phyloP scores from a whole-genome alignment of 306 rosid species.

The Potentilla sterilis region DNA sequence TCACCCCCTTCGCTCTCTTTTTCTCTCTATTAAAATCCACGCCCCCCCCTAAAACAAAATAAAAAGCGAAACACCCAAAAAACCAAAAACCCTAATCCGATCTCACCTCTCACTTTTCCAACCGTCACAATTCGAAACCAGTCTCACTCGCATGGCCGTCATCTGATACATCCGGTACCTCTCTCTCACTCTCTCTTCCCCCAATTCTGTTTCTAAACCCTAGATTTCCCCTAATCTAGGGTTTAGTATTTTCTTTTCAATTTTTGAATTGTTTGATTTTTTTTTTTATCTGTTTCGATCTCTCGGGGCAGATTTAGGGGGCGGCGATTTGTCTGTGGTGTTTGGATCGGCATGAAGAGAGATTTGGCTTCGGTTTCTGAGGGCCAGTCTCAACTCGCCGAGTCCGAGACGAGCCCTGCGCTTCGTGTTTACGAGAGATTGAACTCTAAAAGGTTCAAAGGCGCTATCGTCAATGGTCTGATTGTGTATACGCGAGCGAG shows the following conservation, averaged over 20 bases:
- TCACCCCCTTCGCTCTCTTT: neutral
- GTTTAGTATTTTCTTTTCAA: neutral
- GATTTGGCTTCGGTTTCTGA: conserved; percentile 43
- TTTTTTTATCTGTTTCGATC: neutral
- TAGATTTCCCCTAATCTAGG: neutral
- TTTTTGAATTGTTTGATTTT: neutral
- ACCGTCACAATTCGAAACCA: neutral
- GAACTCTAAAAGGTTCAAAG: conserved; percentile 33
- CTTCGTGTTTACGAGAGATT: conserved; percentile 31
- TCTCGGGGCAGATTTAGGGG: conserved; percentile 21
- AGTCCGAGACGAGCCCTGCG: conserved; percentile 18
- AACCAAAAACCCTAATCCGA: conserved; percentile 45
- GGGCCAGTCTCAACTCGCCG: conserved; percentile 41
- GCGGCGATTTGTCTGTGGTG: conserved; percentile 12
- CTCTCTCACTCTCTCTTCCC: neutral
- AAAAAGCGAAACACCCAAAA: neutral
- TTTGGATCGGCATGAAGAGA: conserved; percentile 39
- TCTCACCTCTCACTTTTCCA: conserved; percentile 15
- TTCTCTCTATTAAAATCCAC: conserved; percentile 14
- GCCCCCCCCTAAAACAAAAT: neutral
- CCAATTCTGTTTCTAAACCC: conserved; percentile 10
- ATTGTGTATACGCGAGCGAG: conserved; percentile 74
- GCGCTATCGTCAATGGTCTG: conserved; percentile 59
- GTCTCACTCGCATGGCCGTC: conserved; percentile 26
- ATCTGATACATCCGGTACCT: conserved; percentile 37